These are phyloP conservation scores for Pholiota adiposa DNA, from an alignment of 1,284 basidiomycete genomes.

Conservation along the genomic window DNA sequence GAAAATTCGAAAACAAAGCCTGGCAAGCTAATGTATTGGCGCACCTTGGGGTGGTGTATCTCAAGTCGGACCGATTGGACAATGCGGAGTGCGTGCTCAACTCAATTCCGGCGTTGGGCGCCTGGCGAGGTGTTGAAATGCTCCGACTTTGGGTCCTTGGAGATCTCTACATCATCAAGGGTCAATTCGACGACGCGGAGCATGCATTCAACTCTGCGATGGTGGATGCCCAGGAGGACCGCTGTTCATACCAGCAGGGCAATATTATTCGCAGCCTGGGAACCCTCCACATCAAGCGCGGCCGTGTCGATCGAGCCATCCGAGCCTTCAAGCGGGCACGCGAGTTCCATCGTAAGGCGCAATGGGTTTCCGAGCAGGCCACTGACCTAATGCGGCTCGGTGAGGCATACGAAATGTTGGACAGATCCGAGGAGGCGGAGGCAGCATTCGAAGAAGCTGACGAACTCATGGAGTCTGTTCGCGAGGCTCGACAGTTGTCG, in stretches of 20 bases:
- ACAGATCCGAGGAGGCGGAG: background rate
- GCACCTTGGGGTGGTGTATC: background rate
- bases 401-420: background rate
- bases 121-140: background rate
- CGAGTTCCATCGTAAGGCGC: background rate
- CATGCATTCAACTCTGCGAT: background rate
- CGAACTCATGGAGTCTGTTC: background rate
- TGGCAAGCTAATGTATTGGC: background rate
- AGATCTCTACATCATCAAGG: background rate
- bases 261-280: background rate
- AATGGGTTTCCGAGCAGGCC: background rate
- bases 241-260: background rate
- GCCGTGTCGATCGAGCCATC: background rate
- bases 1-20: background rate
- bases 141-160: background rate
- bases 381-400: background rate
- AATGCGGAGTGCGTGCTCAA: background rate
- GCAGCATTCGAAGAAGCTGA: background rate
- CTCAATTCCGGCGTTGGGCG: background rate
- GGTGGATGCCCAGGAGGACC: background rate
- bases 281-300: background rate
- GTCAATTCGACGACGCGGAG: background rate
- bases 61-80: background rate
- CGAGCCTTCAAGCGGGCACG: background rate
- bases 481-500: too few species aligned